phyloP scores from a whole-genome alignment of 306 rosid species.

The Acacia crassicarpa region DNA sequence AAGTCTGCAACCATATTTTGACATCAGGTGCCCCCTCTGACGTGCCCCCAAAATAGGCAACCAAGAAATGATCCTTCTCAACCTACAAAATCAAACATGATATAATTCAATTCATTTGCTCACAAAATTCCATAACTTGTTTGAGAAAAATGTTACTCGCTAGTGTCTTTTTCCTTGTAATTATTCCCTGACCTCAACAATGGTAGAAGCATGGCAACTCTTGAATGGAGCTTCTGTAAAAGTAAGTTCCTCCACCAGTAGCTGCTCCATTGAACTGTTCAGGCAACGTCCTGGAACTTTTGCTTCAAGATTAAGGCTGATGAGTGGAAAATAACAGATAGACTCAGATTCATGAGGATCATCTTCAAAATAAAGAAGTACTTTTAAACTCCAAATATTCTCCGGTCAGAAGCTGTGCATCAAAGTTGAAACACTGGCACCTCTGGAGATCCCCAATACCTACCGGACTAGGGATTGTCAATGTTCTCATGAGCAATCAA shows the following conservation, averaged over 20 bases:
- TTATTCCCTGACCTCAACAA: constrained; percentile 69
- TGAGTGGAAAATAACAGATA: constrained; percentile 8
- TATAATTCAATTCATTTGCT: constrained; percentile 2
- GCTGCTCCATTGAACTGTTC: constrained; percentile 40
- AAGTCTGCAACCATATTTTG: constrained; percentile 86
- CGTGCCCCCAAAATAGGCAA: constrained; percentile 84
- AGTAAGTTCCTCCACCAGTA: constrained; percentile 62
- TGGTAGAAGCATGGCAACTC: constrained; percentile 91
- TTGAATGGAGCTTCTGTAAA: constrained; percentile 65
- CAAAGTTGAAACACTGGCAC: not conserved
- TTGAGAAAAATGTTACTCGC: not conserved
- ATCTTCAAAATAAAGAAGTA: not conserved
- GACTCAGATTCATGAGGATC: not conserved
- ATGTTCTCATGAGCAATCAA: not conserved
- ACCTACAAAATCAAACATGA: constrained; percentile 52
- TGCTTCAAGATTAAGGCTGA: not conserved
- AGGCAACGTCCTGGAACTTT: constrained; percentile 45
- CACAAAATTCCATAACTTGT: not conserved
- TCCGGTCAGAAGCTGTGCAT: not conserved
- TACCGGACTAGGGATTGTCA: not conserved
- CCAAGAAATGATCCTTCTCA: constrained; percentile 69
- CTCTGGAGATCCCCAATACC: not conserved
- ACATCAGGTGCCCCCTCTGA: constrained; percentile 84
- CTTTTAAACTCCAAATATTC: not conserved
- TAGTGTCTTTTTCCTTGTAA: not conserved